Evolutionary conservation across 2,329 filamentous ascomycete species (phyloP), one percentile per base, ranked within the genome.

Genomic region (Rhinocladiella similis): DNA sequence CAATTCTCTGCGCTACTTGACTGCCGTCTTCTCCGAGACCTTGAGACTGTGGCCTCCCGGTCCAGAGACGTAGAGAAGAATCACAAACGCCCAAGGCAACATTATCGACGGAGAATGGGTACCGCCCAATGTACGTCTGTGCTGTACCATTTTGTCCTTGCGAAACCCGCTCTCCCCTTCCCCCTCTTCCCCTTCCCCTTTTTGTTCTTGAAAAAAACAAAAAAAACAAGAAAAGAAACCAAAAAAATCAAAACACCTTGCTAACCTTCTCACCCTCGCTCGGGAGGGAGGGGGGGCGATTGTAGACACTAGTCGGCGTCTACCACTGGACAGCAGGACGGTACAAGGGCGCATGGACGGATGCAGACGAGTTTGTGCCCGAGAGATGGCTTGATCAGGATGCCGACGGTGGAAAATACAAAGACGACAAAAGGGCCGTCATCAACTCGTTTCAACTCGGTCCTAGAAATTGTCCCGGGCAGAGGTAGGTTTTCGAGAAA

Each of bases 381-480:
- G 57, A 64, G 39, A 55, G 63, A 3, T 65, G 63, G 62, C 22
- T 65, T 5, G 16, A 29, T 5, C 22, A 7, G 7, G 35, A 50
- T 12, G 19, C 22, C 27, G 41, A 19, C 14, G 36, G 41, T 42
- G 60, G 52, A 27, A 49, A 58, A 25, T 68, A 66, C 3, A 57
- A 49, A 3, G 49, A 57, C 5, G 67, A 68, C 47, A 65, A 60
- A 12, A 65, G 59, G 36, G 64, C 65, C 27, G 67, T 63, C 3
- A 46, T 66, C 27, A 67, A 66, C 3, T 67, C 73, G 1, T 75
- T 75, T 47, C 68, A 66, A 5, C 54, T 69, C 0, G 73, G 73
- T 0, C 66, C 70, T 1, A 61, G 72, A 18, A 63, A 61, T 16
- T 76, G 73, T 50, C 62, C 69, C n/a, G 27, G 39, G 38, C 50